Conservation (phyloP, 2,329 filamentous ascomycete species). For the Neonectria neomacrospora region DNA sequence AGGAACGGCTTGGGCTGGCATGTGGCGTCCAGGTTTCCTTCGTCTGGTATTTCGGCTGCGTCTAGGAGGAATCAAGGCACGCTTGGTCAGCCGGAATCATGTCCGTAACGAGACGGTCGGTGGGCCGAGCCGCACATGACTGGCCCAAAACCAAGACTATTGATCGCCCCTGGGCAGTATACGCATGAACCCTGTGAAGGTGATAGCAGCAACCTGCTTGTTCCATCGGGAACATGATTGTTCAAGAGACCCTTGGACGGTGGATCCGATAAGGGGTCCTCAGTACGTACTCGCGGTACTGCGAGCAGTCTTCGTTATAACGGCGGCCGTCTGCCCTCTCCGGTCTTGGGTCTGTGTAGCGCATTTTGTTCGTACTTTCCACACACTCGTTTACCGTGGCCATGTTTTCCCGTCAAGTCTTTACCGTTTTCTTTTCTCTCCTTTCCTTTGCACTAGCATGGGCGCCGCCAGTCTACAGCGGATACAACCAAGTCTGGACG, state of each 20-base stretch:
- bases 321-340: not conserved
- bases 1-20: not conserved
- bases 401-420: constrained; percentile 40
- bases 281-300: not conserved
- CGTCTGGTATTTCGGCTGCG: not conserved
- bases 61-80: not conserved
- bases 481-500: constrained; percentile 55
- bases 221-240: not conserved
- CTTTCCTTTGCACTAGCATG: constrained; percentile 50
- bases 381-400: constrained; percentile 1
- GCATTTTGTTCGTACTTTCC: not conserved
- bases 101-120: constrained; percentile 4
- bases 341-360: not conserved
- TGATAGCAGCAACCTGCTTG: not conserved
- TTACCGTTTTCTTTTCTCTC: constrained; percentile 46
- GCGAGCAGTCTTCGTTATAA: not conserved
- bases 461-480: constrained; percentile 52
- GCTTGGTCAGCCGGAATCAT: constrained; percentile 12
- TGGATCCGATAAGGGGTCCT: constrained; percentile 12
- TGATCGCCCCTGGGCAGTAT: not conserved
- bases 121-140: constrained; percentile 12
- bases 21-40: not conserved
- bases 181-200: not conserved
- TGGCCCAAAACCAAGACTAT: constrained; percentile 3
- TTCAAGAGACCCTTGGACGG: constrained; percentile 1